Percentiles rank a stretch among this genome's conserved stretches.
phyloP scores from a whole-genome alignment of 306 rosid species.

The Cicer cuneatum region DNA sequence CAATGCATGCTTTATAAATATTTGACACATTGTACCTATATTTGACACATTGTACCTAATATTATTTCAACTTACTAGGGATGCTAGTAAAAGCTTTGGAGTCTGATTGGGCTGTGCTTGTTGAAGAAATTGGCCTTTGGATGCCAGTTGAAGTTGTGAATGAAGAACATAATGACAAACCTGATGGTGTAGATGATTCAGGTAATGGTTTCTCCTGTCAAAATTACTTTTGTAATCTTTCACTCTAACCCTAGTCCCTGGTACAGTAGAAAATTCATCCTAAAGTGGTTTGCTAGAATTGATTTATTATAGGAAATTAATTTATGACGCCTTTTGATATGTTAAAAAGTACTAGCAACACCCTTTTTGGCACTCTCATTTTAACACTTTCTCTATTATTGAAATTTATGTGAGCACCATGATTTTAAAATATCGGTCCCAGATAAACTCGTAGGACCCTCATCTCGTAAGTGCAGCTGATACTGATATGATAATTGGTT shows the following conservation, averaged over 20 bases:
- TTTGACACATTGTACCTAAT: conserved; percentile 20
- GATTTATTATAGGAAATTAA: not conserved
- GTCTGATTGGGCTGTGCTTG: conserved; percentile 66
- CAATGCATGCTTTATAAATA: conserved; percentile 20
- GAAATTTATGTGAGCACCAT: too few species aligned
- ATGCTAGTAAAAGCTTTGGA: conserved; percentile 79
- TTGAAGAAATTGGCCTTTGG: conserved; percentile 92
- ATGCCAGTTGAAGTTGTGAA: conserved; percentile 65
- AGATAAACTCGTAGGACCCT: too few species aligned
- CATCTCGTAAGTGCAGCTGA: too few species aligned
- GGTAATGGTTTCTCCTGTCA: conserved; percentile 56
- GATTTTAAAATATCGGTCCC: too few species aligned
- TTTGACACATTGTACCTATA: conserved; percentile 9
- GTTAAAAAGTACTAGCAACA: too few species aligned
- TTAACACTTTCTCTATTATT: too few species aligned
- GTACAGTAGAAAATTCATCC: too few species aligned
- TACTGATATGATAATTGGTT: too few species aligned
- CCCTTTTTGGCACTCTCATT: too few species aligned
- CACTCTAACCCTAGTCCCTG: too few species aligned
- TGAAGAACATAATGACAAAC: conserved; percentile 76
- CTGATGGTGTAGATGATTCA: conserved; percentile 63
- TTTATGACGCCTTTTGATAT: too few species aligned
- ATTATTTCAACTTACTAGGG: conserved; percentile 51
- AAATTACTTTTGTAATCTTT: not conserved
- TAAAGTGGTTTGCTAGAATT: not conserved